Evolutionary conservation across 768 basidiomycete genomes (phyloP), one percentile per base, ranked within the genome.

Genomic region (Kwoniella mangroviensis): DNA sequence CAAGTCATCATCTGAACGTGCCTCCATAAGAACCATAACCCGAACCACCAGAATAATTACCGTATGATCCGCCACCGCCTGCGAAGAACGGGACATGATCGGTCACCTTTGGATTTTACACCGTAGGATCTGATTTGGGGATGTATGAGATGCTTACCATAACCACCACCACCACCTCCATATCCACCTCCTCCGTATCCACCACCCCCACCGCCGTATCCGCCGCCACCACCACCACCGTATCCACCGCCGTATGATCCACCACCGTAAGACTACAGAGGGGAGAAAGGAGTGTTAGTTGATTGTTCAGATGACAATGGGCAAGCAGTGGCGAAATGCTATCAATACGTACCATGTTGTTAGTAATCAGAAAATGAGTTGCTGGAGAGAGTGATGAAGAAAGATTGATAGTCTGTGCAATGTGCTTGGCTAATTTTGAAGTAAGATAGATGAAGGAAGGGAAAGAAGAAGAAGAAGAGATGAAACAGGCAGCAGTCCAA

Each of bases 21-120:
- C 74, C 74, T 77, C 68, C 59, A 55, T 69, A 70, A 49, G 57
- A 60, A 24, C 54, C 58, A 19, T 53, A 61, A 53, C n/a, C 54
- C 22, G 26, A 17, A 51, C 64, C 65, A 56, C 56, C 62, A n/a
- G 42, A 54, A 52, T 51, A 69, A 58, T 60, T 67, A 61, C 68
- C 74, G 61, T 87, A 84, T 45, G 86, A 84, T 26, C 86, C 85
- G 19, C 76, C 79, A 54, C 84, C 83, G 52, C 87, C 85, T 68
- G 65, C 24, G n/a, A 66, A 57, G 65, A 66, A 58, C 34, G 55
- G 65, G 53, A 66, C 49, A 58, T 43, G 11, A 43, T 43, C 45
- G 49, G 62, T 63, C 21, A 54, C 49, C 62, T 42, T 42, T 60
- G 12, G 58, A 43, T 60, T 17, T 60, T 60, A 60, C 19, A 60